Evolutionary conservation across 2,329 filamentous ascomycete genomes (phyloP).

Genomic region (Samsoniella hepiali): DNA sequence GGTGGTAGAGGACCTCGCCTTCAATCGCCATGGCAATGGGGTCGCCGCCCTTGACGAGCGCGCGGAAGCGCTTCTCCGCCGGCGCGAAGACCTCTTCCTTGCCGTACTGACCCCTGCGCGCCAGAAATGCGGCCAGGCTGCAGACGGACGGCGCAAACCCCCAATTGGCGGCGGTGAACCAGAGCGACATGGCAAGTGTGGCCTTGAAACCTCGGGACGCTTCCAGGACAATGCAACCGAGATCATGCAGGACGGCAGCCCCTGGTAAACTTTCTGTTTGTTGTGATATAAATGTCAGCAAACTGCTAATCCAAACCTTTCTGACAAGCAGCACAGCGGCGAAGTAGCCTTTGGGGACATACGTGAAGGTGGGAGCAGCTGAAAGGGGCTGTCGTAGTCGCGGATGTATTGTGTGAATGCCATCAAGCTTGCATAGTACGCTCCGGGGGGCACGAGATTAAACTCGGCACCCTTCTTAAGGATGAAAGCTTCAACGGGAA

Average conservation of each 20-base stretch:
- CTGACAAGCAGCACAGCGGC: too few relatives aligned
- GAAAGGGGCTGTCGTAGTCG: background rate
- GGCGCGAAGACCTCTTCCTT: slow-evolving; percentile 20
- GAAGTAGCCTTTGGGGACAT: background rate
- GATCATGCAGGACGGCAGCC: slow-evolving; percentile 26
- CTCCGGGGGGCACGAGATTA: background rate
- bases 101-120: slow-evolving; percentile 24
- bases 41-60: slow-evolving; percentile 32
- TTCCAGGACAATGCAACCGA: slow-evolving; percentile 29
- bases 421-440: background rate
- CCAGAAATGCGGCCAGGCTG: slow-evolving; percentile 26
- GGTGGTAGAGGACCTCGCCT: slow-evolving; percentile 29
- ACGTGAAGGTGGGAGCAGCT: background rate
- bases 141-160: slow-evolving; percentile 32
- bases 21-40: slow-evolving; percentile 36
- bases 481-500: background rate
- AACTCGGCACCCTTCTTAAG: background rate
- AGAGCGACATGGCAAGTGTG: slow-evolving; percentile 27
- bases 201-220: slow-evolving; percentile 18
- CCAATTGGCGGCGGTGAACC: slow-evolving; percentile 32
- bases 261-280: background rate
- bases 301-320: background rate
- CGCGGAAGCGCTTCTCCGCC: slow-evolving; percentile 30
- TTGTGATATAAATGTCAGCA: background rate
- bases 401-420: background rate